Evolutionary conservation across 495 filamentous ascomycete genomes (phyloP).

Genomic region (Aspergillus sclerotioniger): DNA sequence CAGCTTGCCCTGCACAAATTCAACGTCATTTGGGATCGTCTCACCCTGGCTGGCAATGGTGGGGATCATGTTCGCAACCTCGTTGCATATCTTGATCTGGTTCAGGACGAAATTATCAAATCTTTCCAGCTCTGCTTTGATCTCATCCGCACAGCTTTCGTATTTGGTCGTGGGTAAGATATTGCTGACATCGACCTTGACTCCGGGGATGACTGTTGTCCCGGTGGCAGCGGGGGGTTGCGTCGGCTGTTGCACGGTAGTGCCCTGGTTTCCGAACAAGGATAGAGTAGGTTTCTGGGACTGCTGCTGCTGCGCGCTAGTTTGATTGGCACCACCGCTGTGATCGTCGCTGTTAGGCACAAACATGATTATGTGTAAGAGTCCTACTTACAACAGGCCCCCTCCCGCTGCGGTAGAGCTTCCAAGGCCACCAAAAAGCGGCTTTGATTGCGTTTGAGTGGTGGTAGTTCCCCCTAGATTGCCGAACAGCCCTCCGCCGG

Average conservation of each 20-base stretch:
- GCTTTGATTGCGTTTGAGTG: conserved; percentile 38
- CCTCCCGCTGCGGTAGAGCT: conserved; percentile 29
- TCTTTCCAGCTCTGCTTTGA: conserved; percentile 71
- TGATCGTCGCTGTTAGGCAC: conserved; percentile 23
- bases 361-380: conserved; percentile 1
- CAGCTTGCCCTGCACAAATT: conserved; percentile 68
- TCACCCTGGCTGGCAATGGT: conserved; percentile 61
- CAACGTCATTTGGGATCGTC: conserved; percentile 70
- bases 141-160: conserved; percentile 76
- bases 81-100: conserved; percentile 59
- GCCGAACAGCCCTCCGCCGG: conserved; percentile 36
- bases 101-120: conserved; percentile 72
- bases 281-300: conserved; percentile 40
- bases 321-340: conserved; percentile 27
- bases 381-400: conserved; percentile 50
- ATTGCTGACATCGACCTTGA: conserved; percentile 72
- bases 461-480: conserved; percentile 30
- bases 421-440: conserved; percentile 33
- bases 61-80: conserved; percentile 48
- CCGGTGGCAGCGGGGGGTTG: conserved; percentile 40
- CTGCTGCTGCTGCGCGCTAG: conserved; percentile 35
- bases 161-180: conserved; percentile 85
- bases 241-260: conserved; percentile 46
- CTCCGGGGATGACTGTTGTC: conserved; percentile 56
- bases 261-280: conserved; percentile 36